Base-by-base conservation (phyloP, 2,329 filamentous ascomycete genomes). In the Colletotrichum horii region DNA sequence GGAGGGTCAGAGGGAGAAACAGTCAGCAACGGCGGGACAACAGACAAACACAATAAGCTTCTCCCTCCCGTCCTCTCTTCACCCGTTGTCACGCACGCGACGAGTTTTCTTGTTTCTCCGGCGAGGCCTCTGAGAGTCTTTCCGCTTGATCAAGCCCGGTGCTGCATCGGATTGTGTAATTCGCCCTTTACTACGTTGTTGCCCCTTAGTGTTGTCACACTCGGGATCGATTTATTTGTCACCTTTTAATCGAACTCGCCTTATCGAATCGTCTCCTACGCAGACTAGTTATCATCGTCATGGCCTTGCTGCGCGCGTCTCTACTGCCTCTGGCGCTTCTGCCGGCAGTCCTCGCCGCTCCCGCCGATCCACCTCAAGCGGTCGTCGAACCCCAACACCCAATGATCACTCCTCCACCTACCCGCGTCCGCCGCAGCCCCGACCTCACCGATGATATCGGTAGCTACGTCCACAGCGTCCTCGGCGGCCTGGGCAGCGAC, bases 401-500 rank as follows among this genome's bases (percentile, higher is more conserved):
- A 7, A 77, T 80, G 78, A 79, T 82, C 76, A 82, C 81, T 43
- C 78, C 77, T 28, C 73, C 81, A 24, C 71, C 74, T 7, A 76
- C 66, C 9, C 71, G 60, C n/a, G 71, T 74, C 22, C 61, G 61
- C 36, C 66, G 74, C 48, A 36, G 43, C 4, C 74, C 74, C 30
- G 82, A 82, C 66, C 72, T 88, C 9, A 80, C 81, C 55, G 81
- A 83, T 68, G 83, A 89, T 70, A 83, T 91, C 12, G 85, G 87
- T 60, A 88, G 88, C 77, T 87, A 92, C 75, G 85, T 89, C 76
- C 83, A 87, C 68, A 84, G 91, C 61, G 81, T 90, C 8, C 84
- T 91, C 56, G 87, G 85, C 62, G 84, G 83, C 11, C 80, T 93
- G 3, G 91, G 90, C 52, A 89, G 88, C 60, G 87, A 87, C 28